phyloP scores from a whole-genome alignment of 306 rosid genomes.

The Quercus berberidifolia region DNA sequence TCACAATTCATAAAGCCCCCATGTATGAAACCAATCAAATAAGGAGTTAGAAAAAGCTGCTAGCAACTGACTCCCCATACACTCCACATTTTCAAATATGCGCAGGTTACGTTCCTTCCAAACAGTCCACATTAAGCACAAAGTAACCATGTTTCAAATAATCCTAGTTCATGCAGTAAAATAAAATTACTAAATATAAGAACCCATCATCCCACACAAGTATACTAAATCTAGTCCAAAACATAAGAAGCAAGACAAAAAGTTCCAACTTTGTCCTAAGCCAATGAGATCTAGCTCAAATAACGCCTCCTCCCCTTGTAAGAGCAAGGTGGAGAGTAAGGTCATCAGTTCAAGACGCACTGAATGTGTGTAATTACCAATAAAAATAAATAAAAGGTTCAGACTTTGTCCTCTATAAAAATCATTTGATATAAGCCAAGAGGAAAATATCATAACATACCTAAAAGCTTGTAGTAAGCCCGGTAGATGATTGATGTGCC shows the following conservation, averaged over 20 bases:
- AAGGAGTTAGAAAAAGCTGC: no score
- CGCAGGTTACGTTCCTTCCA: no score
- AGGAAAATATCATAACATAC: constrained; percentile 23
- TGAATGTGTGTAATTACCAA: neutral
- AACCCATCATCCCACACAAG: neutral
- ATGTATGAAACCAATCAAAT: no score
- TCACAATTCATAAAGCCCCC: no score
- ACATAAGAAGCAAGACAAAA: neutral
- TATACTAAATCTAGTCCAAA: neutral
- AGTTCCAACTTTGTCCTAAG: neutral
- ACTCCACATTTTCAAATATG: no score
- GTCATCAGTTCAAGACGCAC: neutral
- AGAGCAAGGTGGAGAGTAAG: no score
- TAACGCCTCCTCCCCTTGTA: no score
- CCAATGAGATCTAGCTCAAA: no score
- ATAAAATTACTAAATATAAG: neutral
- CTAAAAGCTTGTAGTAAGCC: constrained; percentile 89
- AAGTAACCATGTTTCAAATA: neutral
- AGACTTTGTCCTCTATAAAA: neutral
- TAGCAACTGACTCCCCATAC: no score
- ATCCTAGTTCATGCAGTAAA: neutral
- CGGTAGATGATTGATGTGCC: constrained; percentile 84
- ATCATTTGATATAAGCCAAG: neutral
- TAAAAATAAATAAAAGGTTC: neutral
- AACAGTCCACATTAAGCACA: no score